Evolutionary conservation across 2,329 filamentous ascomycete species (phyloP).

Genomic region (Sporothrix phasma): DNA sequence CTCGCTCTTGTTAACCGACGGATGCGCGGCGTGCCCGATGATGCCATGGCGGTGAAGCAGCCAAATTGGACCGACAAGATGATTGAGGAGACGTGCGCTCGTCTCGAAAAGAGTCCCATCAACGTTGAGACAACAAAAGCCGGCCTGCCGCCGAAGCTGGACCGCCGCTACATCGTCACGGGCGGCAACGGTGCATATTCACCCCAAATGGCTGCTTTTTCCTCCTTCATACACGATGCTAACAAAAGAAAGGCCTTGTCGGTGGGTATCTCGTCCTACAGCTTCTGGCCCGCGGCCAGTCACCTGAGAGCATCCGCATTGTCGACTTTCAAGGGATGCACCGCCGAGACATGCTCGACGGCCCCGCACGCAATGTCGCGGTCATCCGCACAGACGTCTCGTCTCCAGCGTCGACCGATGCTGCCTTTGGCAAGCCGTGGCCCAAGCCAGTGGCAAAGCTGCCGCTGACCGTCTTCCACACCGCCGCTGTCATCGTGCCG

Average conservation of each 20-base stretch:
- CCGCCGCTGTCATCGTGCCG: constrained; percentile 36
- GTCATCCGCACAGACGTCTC: constrained; percentile 38
- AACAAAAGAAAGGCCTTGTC: constrained; percentile 24
- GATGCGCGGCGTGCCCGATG: constrained; percentile 25
- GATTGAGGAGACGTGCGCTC: constrained; percentile 25
- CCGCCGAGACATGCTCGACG: constrained; percentile 30
- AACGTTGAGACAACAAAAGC: constrained; percentile 21
- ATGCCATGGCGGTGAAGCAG: constrained; percentile 22
- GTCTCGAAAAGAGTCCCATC: constrained; percentile 24
- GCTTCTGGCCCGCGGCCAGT: constrained; percentile 37
- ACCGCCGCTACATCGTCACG: constrained; percentile 30
- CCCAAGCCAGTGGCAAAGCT: constrained; percentile 28
- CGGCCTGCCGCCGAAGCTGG: constrained; percentile 26
- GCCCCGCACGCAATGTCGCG: constrained; percentile 27
- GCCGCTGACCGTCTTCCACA: constrained; percentile 42
- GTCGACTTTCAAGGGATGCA: constrained; percentile 35
- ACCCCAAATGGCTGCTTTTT: too few species aligned
- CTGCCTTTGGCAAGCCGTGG: constrained; percentile 37
- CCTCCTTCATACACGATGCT: background rate
- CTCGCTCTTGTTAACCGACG: constrained; percentile 25
- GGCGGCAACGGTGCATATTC: constrained; percentile 28
- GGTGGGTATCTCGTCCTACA: constrained; percentile 40
- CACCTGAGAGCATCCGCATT: constrained; percentile 37
- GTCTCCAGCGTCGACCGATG: constrained; percentile 27
- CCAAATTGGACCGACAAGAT: constrained; percentile 27